Evolutionary conservation across 371 early-diverging fungal genomes (phyloP), one percentile per base, ranked within the genome.

Genomic region (Lichtheimia hyalospora): DNA sequence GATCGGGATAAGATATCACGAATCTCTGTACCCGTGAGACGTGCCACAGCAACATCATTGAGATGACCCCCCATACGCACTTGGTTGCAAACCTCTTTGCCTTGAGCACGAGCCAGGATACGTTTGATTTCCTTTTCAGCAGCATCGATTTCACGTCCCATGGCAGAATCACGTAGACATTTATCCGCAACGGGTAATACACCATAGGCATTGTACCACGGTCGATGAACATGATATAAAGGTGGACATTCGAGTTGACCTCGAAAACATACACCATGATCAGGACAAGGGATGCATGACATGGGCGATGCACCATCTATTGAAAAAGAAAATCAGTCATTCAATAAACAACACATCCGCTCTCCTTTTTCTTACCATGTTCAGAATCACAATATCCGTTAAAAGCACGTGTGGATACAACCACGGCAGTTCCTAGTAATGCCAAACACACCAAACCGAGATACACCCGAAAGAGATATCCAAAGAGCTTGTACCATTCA

Each of bases 251-350:
- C 18, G 16, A 64, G 54, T 21, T 58, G 52, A 12, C 64, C 64
- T n/a, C 55, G 43, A 10, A 16, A 16, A 25, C 64, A 64, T 3
- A 42, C 27, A 14, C 64, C 64, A 41, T 64, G 64, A 34, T 58
- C 59, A 7, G 64, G 64, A 44, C 64, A 64, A 10, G 64, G 64
- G 3, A 64, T 59, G 21, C 64, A 64, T 41, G 55, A 52, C 2
- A 34, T 8, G 10, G 6, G 34, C 10, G 34, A 34, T 34, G 10
- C 2, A 2, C 34, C 34, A 34, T 34, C 34, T 34, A 34, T 5
- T 5, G 5, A 0, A 27, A 27, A 7, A 27, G 27, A 27, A 27
- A 27, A 27, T 7, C 27, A 3, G 27, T 4, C 27, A 3, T 27
- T 27, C n/a, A n/a, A n/a, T 27, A 27, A 3, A 27, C 3, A 25